phyloP scores from a whole-genome alignment of 345 rosid species.

The Citrus cavaleriei region DNA sequence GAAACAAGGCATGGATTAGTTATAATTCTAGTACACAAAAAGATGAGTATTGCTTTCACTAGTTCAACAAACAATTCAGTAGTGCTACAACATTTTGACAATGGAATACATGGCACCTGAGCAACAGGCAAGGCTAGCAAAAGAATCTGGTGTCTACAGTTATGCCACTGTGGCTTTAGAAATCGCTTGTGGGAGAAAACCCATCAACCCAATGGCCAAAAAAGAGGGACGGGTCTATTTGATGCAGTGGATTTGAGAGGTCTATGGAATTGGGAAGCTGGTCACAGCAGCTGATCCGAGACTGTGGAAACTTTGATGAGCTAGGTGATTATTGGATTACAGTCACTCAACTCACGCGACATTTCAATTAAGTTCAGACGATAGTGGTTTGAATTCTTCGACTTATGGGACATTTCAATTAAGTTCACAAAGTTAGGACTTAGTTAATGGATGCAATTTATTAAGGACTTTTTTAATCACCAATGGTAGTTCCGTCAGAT shows the following conservation, averaged over 20 bases:
- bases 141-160: constrained; percentile 29
- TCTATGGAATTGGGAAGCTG: constrained; percentile 2
- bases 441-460: too few relatives aligned
- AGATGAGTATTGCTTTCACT: constrained; percentile 9
- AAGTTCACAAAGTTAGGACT: too few relatives aligned
- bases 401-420: too few relatives aligned
- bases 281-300: not conserved
- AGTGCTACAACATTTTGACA: not conserved
- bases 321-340: not conserved
- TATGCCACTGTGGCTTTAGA: constrained; percentile 32
- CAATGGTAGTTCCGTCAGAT: too few relatives aligned
- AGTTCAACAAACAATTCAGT: not conserved
- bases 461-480: too few relatives aligned
- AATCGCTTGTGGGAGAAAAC: constrained; percentile 21
- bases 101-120: constrained; percentile 20
- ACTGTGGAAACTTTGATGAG: not conserved
- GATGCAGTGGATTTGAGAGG: constrained; percentile 7
- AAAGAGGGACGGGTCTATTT: not conserved
- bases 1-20: constrained; percentile 22
- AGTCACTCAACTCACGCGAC: too few relatives aligned
- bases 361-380: too few relatives aligned
- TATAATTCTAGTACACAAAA: constrained; percentile 17
- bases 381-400: too few relatives aligned
- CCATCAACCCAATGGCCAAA: not conserved
- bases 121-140: constrained; percentile 18